phyloP scores from a whole-genome alignment of 2,329 filamentous ascomycete genomes.

The Trichoderma citrinoviride region DNA sequence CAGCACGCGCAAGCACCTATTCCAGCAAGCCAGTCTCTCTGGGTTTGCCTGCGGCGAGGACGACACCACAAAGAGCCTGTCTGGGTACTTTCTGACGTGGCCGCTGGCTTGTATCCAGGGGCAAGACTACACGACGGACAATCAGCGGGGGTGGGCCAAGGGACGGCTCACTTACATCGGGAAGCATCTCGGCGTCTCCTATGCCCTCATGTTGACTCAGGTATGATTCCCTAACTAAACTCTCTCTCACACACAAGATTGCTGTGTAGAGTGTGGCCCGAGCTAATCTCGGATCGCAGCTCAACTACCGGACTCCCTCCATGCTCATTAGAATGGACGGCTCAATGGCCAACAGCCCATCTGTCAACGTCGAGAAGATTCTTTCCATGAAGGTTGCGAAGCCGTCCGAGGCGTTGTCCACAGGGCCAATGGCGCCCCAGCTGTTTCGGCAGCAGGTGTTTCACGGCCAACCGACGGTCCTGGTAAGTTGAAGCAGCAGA shows the following conservation, averaged over 20 bases:
- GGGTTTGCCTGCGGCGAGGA: constrained; percentile 52
- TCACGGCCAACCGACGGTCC: constrained; percentile 43
- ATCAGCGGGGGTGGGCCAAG: constrained; percentile 54
- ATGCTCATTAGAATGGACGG: constrained; percentile 59
- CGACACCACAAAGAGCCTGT: constrained; percentile 50
- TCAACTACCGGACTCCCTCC: constrained; percentile 58
- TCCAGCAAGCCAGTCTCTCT: constrained; percentile 41
- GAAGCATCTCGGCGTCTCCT: constrained; percentile 55
- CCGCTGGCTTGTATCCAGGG: constrained; percentile 53
- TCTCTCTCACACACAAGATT: neutral
- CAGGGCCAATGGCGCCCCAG: constrained; percentile 44
- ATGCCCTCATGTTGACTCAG: constrained; percentile 54
- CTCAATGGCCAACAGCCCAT: constrained; percentile 40
- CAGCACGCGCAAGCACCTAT: constrained; percentile 43
- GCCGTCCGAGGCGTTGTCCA: neutral
- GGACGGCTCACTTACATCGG: constrained; percentile 55
- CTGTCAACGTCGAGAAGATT: constrained; percentile 45
- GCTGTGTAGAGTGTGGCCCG: neutral
- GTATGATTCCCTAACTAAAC: constrained; percentile 38
- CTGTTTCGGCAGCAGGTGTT: constrained; percentile 40
- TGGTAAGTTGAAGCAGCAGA: constrained; percentile 42
- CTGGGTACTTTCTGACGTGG: constrained; percentile 60
- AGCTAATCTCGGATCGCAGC: constrained; percentile 36
- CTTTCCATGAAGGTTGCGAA: constrained; percentile 38
- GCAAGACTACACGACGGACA: constrained; percentile 59